A percentile compares a stretch with the other conserved stretches of the same genome.
These are phyloP conservation scores for Trypanosomatidae sp. DNA, from an alignment of 208 protist species.

Conservation along the genomic window DNA sequence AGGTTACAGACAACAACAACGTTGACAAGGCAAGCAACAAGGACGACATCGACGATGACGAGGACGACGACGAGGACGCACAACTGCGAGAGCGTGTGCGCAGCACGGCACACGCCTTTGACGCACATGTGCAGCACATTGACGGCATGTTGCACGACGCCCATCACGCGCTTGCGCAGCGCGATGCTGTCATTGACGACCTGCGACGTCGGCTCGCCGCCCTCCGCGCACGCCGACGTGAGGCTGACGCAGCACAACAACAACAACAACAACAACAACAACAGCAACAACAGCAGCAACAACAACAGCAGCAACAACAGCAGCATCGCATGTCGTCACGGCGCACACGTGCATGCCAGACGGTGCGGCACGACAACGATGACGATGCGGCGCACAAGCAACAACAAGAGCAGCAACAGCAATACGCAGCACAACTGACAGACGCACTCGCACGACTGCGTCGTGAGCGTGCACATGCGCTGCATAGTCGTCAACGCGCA, in stretches of 20 bases:
- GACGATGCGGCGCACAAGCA: too few relatives aligned
- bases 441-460: not conserved
- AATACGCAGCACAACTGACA: constrained; percentile 8
- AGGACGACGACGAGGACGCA: constrained; percentile 12
- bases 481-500: too few relatives aligned
- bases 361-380: too few relatives aligned
- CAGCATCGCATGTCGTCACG: constrained; percentile 11
- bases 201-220: constrained; percentile 11
- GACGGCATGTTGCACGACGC: constrained; percentile 59
- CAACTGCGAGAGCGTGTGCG: constrained; percentile 28
- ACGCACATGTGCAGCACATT: constrained; percentile 58
- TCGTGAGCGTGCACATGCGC: not conserved
- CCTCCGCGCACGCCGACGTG: constrained; percentile 5
- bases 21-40: not conserved
- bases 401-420: constrained; percentile 7
- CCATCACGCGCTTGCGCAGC: constrained; percentile 36
- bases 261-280: constrained; percentile 3
- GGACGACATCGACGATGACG: constrained; percentile 1
- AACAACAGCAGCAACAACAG: constrained; percentile 10
- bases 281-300: constrained; percentile 1
- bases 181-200: constrained; percentile 52
- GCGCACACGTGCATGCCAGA: constrained; percentile 7
- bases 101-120: constrained; percentile 61
- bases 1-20: not conserved
- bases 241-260: constrained; percentile 1